These are phyloP conservation scores for Daldinia grandis DNA, from an alignment of 495 filamentous ascomycete species.

Conservation along the genomic window DNA sequence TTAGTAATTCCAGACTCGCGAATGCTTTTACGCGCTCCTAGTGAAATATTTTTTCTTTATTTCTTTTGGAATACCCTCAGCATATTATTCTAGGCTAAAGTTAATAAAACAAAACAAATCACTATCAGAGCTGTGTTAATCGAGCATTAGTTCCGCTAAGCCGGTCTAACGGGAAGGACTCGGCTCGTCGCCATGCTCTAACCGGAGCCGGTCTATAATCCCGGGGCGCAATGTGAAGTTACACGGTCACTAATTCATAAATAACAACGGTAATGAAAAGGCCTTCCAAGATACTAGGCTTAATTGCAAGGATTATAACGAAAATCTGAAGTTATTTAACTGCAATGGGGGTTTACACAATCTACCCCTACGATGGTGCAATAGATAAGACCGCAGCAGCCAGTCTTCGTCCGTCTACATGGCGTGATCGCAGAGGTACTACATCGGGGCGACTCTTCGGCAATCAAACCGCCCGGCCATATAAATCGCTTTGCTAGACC, in stretches of 20 bases:
- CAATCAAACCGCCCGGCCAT: not conserved
- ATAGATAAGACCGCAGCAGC: conserved; percentile 37
- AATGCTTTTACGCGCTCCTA: not conserved
- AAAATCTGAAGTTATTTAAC: not conserved
- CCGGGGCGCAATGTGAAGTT: not conserved
- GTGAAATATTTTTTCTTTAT: not conserved
- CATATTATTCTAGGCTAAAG: not conserved
- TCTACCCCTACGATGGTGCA: conserved; percentile 31
- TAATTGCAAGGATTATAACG: not conserved
- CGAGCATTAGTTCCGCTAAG: not conserved
- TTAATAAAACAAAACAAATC: not conserved
- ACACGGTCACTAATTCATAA: not conserved
- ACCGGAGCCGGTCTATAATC: conserved; percentile 13
- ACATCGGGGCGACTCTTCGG: conserved; percentile 4
- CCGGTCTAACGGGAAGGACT: not conserved
- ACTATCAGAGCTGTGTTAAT: not conserved
- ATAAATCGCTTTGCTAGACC: conserved; percentile 1
- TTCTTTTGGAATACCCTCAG: not conserved
- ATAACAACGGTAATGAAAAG: not conserved
- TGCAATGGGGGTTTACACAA: conserved; percentile 11
- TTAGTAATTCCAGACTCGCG: not conserved
- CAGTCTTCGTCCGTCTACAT: conserved; percentile 29
- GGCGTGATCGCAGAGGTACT: conserved; percentile 28
- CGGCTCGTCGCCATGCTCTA: not conserved
- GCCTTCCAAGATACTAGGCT: not conserved